Base-by-base conservation (phyloP, 1,139 yeast genomes). In the Saccharomyces uvarum region DNA sequence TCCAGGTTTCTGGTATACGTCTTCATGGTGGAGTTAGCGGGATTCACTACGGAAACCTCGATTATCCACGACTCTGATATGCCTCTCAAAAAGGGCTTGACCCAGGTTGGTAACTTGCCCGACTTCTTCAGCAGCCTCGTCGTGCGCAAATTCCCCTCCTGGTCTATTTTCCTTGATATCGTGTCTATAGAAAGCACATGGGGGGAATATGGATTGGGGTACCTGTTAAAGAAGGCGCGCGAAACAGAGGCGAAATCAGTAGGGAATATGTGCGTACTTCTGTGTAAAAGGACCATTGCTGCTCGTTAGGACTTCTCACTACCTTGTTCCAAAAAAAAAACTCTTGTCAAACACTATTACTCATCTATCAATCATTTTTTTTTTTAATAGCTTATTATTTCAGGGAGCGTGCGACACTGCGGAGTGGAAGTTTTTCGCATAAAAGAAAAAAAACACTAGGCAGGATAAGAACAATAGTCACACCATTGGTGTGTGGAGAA, bases 101-200 rank as follows among this genome's bases (percentile, higher is more conserved):
- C 82, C 79, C 95, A 90, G 48, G 75, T 72, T 4, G 98, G 98
- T 51, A 91, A 75, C 61, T 89, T 77, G 5, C 98, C 98, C 1
- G 81, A 76, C 67, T 93, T 93, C 61, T 81, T 80, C 56, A 91
- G 83, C 50, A 93, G 73, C 63, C 93, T 78, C 8, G 95, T 88
- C 42, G 88, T 82, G 62, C 82, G 79, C 52, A 90, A 76, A 53
- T 83, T 75, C 21, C 96, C 96, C 14, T 80, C 71, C 0, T 69
- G 66, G 61, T 86, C 91, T 1, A 65, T 46, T 13, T 60, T 55
- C 51, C 70, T 55, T 4, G 63, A 57, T 27, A 69, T 42, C 2
- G 96, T 88, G 68, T 93, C 99, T 46, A 84, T 84, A 13, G 96
- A 85, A 50, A 85, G 75, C 13, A 93, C 97, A 73, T 93, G 97